phyloP scores from a whole-genome alignment of 352 stramenopile species.

The Pythium vanterpoolii region DNA sequence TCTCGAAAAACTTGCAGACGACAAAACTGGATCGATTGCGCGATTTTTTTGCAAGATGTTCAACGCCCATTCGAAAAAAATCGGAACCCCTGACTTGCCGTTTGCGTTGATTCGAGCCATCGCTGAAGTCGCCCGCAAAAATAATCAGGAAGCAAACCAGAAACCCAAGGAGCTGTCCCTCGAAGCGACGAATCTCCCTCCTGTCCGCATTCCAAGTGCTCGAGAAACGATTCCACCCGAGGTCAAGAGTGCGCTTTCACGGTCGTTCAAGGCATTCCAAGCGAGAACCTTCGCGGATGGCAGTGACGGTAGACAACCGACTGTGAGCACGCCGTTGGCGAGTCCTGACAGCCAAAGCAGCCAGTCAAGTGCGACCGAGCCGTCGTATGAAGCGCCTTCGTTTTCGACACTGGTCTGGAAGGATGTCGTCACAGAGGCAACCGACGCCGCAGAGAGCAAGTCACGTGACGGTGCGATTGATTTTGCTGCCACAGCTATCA shows the following conservation, averaged over 20 bases:
- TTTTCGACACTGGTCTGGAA: constrained; percentile 69
- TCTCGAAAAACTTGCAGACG: constrained; percentile 63
- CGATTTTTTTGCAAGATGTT: constrained; percentile 87
- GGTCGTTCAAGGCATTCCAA: constrained; percentile 77
- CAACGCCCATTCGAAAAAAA: constrained; percentile 80
- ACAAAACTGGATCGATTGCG: constrained; percentile 65
- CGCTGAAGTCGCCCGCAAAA: constrained; percentile 64
- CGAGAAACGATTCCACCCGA: constrained; percentile 69
- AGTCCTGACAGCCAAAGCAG: constrained; percentile 56
- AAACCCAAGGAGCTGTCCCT: constrained; percentile 74
- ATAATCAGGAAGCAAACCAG: constrained; percentile 77
- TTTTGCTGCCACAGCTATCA: constrained; percentile 67
- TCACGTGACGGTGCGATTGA: constrained; percentile 68
- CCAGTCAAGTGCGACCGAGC: constrained; percentile 34
- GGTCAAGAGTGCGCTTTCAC: constrained; percentile 62
- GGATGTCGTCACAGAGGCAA: constrained; percentile 64
- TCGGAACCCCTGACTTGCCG: constrained; percentile 71
- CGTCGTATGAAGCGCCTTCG: constrained; percentile 42
- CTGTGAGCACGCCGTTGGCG: constrained; percentile 54
- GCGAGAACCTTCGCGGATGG: constrained; percentile 49
- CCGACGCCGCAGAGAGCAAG: constrained; percentile 47
- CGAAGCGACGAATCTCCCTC: constrained; percentile 65
- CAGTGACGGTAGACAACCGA: constrained; percentile 29
- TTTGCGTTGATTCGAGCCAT: constrained; percentile 70
- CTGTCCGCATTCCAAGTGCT: constrained; percentile 64